Base-by-base conservation (phyloP, 2,329 filamentous ascomycete genomes). In the Waltergamsia citrina region DNA sequence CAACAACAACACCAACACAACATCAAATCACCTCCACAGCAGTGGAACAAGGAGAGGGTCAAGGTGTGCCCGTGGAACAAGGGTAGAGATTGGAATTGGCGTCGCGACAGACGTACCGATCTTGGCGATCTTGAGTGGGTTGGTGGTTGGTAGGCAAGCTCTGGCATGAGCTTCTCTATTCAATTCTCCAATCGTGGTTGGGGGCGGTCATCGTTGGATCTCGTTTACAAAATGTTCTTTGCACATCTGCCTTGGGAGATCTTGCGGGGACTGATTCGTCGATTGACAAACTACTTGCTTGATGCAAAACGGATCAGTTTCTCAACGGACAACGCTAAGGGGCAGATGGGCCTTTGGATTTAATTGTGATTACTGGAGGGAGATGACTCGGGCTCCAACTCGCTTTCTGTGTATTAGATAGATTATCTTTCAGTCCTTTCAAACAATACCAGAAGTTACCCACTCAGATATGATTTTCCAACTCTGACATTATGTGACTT, bases 61-160 rank as follows among this genome's bases (percentile, higher is more conserved):
- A 67, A 65, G 52, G 69, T 67, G 36, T 73, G 67, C 53, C 71
- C 71, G 38, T 71, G 70, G 65, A 68, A 59, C 43, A 72, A 69
- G 52, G 66, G 66, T 43, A 67, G 71, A 62, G 72, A 77, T 57
- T 69, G 65, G 64, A 72, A 71, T 43, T 75, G 72, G 71, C 71
- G 72, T 51, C 67, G 73, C 51, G 78, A 81, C 42, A 66, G 63
- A 51, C 71, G 71, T 47, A 59, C 69, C 52, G 80, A 82, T 63
- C 73, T 85, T 57, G 80, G 79, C 53, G 83, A 90, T 53, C 64
- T 88, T 67, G 87, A 94, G 76, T 94, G 90, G 81, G 85, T 94
- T 78, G 87, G 87, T 69, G 85, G 84, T 64, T 93, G 85, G 78
- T 78, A 84, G 59, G 43, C 78, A 47, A 59, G 12, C 12, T 3